Percentiles rank a stretch among this genome's conserved stretches.
Evolutionary conservation across 2,329 filamentous ascomycete species (phyloP).

Genomic region (Exophiala viscosa): DNA sequence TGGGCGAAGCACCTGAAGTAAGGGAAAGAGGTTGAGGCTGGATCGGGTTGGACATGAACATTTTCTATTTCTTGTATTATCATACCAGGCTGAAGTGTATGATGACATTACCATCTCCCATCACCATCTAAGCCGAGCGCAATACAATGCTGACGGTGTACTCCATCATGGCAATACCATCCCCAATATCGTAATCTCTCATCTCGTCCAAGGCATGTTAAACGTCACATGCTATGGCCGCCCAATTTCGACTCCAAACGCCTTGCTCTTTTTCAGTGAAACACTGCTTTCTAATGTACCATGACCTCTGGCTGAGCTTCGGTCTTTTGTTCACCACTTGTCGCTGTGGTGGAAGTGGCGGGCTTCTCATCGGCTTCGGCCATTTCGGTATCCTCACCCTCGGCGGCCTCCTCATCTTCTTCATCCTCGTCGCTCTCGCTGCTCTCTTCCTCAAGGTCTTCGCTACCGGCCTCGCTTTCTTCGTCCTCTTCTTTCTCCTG

Average conservation of each 20-base stretch:
- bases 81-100: neutral
- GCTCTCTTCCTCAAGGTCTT: slow-evolving; percentile 75
- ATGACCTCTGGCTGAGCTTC: slow-evolving; percentile 42
- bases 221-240: neutral
- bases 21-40: too few relatives aligned
- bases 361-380: slow-evolving; percentile 46
- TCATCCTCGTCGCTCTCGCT: slow-evolving; percentile 69
- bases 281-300: slow-evolving; percentile 38
- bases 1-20: too few relatives aligned
- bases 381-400: slow-evolving; percentile 54
- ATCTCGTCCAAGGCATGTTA: slow-evolving; percentile 4
- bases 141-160: neutral
- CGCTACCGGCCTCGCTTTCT: slow-evolving; percentile 68
- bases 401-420: slow-evolving; percentile 59
- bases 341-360: slow-evolving; percentile 16
- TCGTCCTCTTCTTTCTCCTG: slow-evolving; percentile 62
- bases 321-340: slow-evolving; percentile 30
- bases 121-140: neutral
- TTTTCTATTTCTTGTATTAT: too few relatives aligned
- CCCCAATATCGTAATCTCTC: slow-evolving; percentile 1
- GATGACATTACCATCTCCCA: neutral
- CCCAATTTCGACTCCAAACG: slow-evolving; percentile 11
- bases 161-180: neutral
- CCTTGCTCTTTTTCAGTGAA: slow-evolving; percentile 10
- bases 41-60: too few relatives aligned